phyloP scores from a whole-genome alignment of 129 eudicot genomes.

The Glebionis coronaria region DNA sequence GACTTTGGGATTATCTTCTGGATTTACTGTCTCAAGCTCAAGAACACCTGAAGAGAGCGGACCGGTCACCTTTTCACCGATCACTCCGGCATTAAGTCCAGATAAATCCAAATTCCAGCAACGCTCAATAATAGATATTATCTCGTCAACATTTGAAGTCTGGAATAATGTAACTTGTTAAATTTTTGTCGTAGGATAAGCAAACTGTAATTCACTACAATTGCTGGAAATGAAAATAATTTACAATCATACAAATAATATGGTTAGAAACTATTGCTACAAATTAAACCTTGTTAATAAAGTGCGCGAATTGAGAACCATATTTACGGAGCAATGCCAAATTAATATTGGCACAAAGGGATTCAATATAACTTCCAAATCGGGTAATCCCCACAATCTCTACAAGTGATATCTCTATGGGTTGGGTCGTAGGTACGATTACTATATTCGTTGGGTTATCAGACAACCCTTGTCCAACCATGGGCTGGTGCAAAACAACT shows the following conservation, averaged over 20 bases:
- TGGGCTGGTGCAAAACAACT: slow-evolving; percentile 61
- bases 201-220: too few relatives aligned
- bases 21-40: slow-evolving; percentile 46
- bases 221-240: too few relatives aligned
- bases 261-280: background rate
- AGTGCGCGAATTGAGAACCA: slow-evolving; percentile 17
- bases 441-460: slow-evolving; percentile 77
- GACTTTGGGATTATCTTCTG: too few relatives aligned
- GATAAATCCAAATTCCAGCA: slow-evolving; percentile 17
- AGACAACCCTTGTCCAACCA: slow-evolving; percentile 71
- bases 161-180: background rate
- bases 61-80: slow-evolving; percentile 64
- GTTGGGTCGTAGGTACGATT: slow-evolving; percentile 39
- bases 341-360: slow-evolving; percentile 51
- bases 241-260: background rate
- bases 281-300: slow-evolving; percentile 56
- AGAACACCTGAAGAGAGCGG: slow-evolving; percentile 61
- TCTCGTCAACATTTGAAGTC: slow-evolving; percentile 3
- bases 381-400: slow-evolving; percentile 59
- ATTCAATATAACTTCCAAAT: slow-evolving; percentile 47
- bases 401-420: slow-evolving; percentile 63
- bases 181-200: background rate
- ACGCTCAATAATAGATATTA: slow-evolving; percentile 5
- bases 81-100: slow-evolving; percentile 48
- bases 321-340: slow-evolving; percentile 17